Conservation (phyloP, 805 yeast species). For the Starmera pachycereana region DNA sequence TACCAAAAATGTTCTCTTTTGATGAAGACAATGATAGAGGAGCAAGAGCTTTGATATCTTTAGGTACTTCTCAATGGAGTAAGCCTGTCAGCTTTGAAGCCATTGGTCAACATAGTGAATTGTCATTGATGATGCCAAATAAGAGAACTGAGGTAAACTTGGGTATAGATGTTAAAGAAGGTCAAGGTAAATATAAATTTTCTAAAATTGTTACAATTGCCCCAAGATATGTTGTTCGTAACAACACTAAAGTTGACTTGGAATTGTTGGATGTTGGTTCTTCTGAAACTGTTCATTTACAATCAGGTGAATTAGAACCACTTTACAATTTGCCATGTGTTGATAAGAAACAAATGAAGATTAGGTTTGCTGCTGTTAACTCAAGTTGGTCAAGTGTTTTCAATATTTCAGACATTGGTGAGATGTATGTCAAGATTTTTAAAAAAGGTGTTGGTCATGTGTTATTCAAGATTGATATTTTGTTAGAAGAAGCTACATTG, state of each 20-base stretch:
- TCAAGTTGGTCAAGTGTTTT: constrained; percentile 85
- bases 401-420: constrained; percentile 74
- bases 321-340: constrained; percentile 52
- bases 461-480: constrained; percentile 59
- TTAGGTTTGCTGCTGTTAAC: constrained; percentile 46
- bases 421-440: constrained; percentile 59
- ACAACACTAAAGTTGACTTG: constrained; percentile 44
- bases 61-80: constrained; percentile 67
- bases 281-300: constrained; percentile 35
- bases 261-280: constrained; percentile 63
- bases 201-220: constrained; percentile 71
- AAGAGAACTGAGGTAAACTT: constrained; percentile 55
- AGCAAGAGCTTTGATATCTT: constrained; percentile 55
- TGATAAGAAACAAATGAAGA: constrained; percentile 46
- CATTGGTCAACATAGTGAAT: constrained; percentile 69
- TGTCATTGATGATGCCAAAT: constrained; percentile 36
- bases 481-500: constrained; percentile 73
- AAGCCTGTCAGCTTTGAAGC: constrained; percentile 77
- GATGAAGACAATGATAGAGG: constrained; percentile 44
- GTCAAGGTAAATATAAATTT: constrained; percentile 71
- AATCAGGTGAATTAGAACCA: constrained; percentile 40
- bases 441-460: constrained; percentile 57
- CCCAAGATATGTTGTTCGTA: constrained; percentile 74
- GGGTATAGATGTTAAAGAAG: constrained; percentile 71
- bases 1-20: constrained; percentile 83